phyloP scores from a whole-genome alignment of 805 yeast genomes.

The Starmera caribaea region DNA sequence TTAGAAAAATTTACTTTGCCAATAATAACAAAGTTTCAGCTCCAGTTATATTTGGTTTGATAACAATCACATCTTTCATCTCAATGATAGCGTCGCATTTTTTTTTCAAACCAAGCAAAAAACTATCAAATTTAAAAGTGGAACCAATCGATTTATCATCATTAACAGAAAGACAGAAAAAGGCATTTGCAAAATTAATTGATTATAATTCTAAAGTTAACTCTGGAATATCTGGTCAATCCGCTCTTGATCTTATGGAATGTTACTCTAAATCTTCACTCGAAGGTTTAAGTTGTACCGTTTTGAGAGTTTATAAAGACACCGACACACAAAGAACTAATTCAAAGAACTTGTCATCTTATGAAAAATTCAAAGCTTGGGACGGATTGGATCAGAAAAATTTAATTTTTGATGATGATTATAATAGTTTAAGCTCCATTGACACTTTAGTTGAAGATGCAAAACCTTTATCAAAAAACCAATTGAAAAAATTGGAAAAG shows the following conservation, averaged over 20 bases:
- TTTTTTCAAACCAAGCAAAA: neutral
- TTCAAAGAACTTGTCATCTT: neutral
- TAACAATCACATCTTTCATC: neutral
- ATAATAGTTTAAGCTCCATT: neutral
- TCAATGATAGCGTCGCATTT: neutral
- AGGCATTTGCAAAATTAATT: neutral
- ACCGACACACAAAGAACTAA: neutral
- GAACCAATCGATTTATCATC: neutral
- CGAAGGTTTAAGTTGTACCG: neutral
- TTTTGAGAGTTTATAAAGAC: neutral
- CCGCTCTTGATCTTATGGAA: neutral
- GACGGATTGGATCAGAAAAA: neutral
- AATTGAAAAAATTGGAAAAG: neutral
- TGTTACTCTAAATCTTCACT: neutral
- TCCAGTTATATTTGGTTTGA: neutral
- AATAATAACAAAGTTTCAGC: neutral
- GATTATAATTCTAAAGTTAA: neutral
- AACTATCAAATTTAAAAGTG: neutral
- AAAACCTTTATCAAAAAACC: slow-evolving; percentile 1
- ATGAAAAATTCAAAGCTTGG: slow-evolving; percentile 1
- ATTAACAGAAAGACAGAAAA: neutral
- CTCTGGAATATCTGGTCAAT: neutral
- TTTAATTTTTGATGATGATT: slow-evolving; percentile 1
- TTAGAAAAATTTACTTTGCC: neutral
- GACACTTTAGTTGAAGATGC: slow-evolving; percentile 1